Evolutionary conservation across 2,329 filamentous ascomycete species (phyloP).

Genomic region (Gyromitra esculenta): DNA sequence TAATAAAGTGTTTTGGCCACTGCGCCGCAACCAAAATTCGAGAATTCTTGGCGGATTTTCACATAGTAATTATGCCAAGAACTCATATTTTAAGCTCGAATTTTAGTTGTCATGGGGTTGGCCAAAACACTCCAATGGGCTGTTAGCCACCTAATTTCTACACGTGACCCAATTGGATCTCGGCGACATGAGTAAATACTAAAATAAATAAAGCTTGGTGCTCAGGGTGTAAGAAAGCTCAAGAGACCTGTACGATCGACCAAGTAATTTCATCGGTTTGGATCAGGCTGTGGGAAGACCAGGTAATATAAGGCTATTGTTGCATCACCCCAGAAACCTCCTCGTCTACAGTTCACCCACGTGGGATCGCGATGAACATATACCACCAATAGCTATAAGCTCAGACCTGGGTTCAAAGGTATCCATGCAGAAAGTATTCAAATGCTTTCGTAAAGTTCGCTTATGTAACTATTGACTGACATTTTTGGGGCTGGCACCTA

Average conservation of each 20-base stretch:
- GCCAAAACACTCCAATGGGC: too few relatives aligned
- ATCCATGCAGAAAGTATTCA: not conserved
- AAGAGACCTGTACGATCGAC: not conserved
- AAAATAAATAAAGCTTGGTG: too few relatives aligned
- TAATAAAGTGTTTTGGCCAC: too few relatives aligned
- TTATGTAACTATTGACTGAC: slow-evolving; percentile 1
- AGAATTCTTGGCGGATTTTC: too few relatives aligned
- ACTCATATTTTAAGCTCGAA: too few relatives aligned
- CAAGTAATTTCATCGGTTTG: not conserved
- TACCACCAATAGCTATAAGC: not conserved
- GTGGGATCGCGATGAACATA: not conserved
- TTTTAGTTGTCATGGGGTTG: too few relatives aligned
- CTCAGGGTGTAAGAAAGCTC: too few relatives aligned
- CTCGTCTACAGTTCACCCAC: not conserved
- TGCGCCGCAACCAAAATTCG: too few relatives aligned
- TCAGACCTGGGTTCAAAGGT: not conserved
- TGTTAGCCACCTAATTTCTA: too few relatives aligned
- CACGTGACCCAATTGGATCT: too few relatives aligned
- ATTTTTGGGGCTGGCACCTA: not conserved
- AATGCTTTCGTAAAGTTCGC: not conserved
- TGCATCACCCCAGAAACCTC: not conserved
- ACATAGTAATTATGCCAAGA: too few relatives aligned
- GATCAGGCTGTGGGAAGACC: not conserved
- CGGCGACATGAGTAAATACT: too few relatives aligned
- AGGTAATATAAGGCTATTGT: not conserved